Base-by-base conservation (phyloP, 768 basidiomycete species). In the Tricholoma saponaceum region DNA sequence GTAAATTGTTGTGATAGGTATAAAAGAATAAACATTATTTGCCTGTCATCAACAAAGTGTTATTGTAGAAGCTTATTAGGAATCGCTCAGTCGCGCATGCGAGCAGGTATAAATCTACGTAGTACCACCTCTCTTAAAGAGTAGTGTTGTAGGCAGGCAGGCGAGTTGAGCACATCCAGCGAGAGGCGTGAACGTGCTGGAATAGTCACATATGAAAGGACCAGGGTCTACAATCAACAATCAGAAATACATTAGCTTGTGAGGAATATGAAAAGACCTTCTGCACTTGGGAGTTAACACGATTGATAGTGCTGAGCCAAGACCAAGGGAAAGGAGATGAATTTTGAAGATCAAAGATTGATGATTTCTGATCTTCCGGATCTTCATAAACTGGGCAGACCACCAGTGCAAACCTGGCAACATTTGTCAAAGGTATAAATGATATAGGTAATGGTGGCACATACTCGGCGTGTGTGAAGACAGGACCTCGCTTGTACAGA, bases 241-340 rank as follows among this genome's bases (percentile, higher is more conserved):
- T 26, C 28, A 60, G 58, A 53, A 22, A 35, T 10, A 25, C 6
- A 18, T 10, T 16, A 47, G 14, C 7, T 53, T 23, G 35, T 14
- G 46, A 58, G 33, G 12, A 5, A 22, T 14, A 33, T 18, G 33
- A 35, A 57, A 62, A 23, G 22, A 92, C 96, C 84, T 99, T 99
- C 73, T 95, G 93, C 4, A 98, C 96, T 68, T 97, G 94, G 0
- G 92, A 87, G 70, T 96, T 98, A 12, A 98, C 96, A 35, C 97
- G 85, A 68, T 97, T 98, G 60, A 99, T 83, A 1, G 97, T 99
- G 72, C 92, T 94, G 26, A 99, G 81, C 95, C 95, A 98, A 12
- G 91, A 83, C 97, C 97, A 99, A 9, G 87, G 77, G 66, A 92
- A 90, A 2, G 90, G 90, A 18, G 81, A 73, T 1, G 82, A 72